Evolutionary conservation across 1,284 basidiomycete genomes (phyloP), one percentile per base, ranked within the genome.

Genomic region (Rhodotorula sp.): DNA sequence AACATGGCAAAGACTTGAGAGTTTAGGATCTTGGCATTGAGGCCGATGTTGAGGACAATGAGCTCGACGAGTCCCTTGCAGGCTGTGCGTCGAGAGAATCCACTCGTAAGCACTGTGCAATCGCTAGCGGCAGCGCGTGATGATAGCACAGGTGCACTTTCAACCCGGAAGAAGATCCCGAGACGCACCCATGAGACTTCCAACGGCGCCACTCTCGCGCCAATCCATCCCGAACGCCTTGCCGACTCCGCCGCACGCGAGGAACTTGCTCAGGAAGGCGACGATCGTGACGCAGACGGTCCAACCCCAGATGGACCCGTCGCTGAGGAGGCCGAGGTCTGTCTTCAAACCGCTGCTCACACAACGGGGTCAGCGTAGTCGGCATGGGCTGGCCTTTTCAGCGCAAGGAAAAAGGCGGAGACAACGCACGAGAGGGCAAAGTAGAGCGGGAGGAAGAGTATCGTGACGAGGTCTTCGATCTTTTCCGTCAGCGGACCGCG

Each of bases 21-120:
- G 49, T 90, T 88, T 64, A 99, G 85, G 73, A 93, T 91, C 0
- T 89, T 89, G 79, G 85, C 93, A 70, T 86, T 80, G 3, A 93
- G 85, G 72, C 93, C 94, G 76, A 97, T 89, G 79, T 97, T 97
- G 79, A 97, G 87, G 16, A 95, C 94, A 75, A 97, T 95, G 60
- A 95, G 86, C 81, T 78, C 76, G 60, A 79, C 75, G 14, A 79
- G 60, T 12, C 75, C 75, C 66, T 76, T 76, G 69, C 75, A 76
- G 8, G 75, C 64, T 72, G 78, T 16, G 75, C 28, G 26, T n/a
- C 34, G 21, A 19, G 19, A 16, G 38, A 2, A 2, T 12, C 5
- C 21, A 10, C 34, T 3, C 2, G 23, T 43, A 15, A 58, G 57
- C 56, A 38, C 31, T 10, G 18, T 38, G 23, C 7, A 34, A 34